A percentile compares a stretch with the other conserved stretches of the same genome.
Conservation (phyloP, 495 filamentous ascomycete genomes). For the Barbatosphaeria neglecta region DNA sequence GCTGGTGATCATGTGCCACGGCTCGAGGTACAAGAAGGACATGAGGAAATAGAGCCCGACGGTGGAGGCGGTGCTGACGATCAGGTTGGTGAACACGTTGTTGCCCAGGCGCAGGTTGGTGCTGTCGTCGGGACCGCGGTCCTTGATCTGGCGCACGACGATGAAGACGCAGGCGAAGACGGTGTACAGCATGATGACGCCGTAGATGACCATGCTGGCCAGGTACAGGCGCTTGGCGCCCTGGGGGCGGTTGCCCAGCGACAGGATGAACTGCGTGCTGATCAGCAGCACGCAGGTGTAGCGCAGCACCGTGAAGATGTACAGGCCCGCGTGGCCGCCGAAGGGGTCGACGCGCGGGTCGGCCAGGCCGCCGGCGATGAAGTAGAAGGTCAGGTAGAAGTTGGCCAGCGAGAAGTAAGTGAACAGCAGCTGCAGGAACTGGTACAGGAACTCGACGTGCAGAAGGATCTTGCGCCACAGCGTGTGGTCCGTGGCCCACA, state of each 20-base stretch:
- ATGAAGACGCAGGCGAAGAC: slow-evolving; percentile 80
- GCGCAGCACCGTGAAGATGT: slow-evolving; percentile 76
- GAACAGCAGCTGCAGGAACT: slow-evolving; percentile 80
- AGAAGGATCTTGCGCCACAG: slow-evolving; percentile 78
- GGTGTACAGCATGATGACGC: slow-evolving; percentile 92
- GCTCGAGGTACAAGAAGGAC: slow-evolving; percentile 91
- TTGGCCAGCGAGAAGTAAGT: slow-evolving; percentile 98
- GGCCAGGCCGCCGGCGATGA: slow-evolving; percentile 88
- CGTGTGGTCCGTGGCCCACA: slow-evolving; percentile 92
- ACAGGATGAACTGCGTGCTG: slow-evolving; percentile 90
- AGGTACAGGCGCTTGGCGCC: slow-evolving; percentile 90
- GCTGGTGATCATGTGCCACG: slow-evolving; percentile 98
- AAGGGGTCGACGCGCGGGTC: slow-evolving; percentile 80
- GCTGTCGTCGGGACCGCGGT: slow-evolving; percentile 8
- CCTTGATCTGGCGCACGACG: slow-evolving; percentile 58
- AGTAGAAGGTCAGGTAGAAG: slow-evolving; percentile 98
- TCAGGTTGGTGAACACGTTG: slow-evolving; percentile 87
- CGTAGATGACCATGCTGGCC: slow-evolving; percentile 73
- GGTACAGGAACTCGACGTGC: slow-evolving; percentile 94
- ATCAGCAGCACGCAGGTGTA: slow-evolving; percentile 81
- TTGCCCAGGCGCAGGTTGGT: slow-evolving; percentile 51
- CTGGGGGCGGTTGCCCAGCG: slow-evolving; percentile 96
- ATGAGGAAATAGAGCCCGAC: slow-evolving; percentile 93
- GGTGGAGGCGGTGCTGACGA: slow-evolving; percentile 79
- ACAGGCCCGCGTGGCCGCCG: slow-evolving; percentile 67